These are phyloP conservation scores for Talaromyces marneffei DNA, from an alignment of 2,329 filamentous ascomycete genomes.

Conservation along the genomic window DNA sequence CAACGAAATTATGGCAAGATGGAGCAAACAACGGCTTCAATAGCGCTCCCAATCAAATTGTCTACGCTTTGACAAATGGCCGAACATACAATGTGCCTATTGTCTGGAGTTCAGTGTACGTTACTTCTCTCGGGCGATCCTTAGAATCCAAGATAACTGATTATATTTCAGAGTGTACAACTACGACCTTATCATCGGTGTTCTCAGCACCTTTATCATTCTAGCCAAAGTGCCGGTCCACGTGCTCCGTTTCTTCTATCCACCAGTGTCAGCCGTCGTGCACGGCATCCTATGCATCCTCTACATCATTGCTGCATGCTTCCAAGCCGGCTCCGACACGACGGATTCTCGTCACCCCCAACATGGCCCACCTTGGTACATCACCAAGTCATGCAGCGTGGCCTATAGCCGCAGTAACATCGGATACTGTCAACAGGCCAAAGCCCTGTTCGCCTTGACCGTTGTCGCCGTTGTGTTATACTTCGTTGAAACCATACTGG, in stretches of 20 bases:
- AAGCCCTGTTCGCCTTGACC: slow-evolving; percentile 52
- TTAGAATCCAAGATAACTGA: too few relatives aligned
- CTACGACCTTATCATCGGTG: slow-evolving; percentile 57
- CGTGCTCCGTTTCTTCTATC: slow-evolving; percentile 52
- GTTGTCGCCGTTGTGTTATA: slow-evolving; percentile 52
- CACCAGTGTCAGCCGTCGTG: slow-evolving; percentile 49
- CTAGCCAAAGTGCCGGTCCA: slow-evolving; percentile 54
- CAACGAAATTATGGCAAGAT: slow-evolving; percentile 57
- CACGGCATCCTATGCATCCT: slow-evolving; percentile 48
- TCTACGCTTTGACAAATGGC: slow-evolving; percentile 58
- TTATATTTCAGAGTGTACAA: slow-evolving; percentile 55
- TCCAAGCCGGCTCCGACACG: slow-evolving; percentile 54
- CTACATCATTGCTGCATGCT: slow-evolving; percentile 51
- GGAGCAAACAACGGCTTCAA: slow-evolving; percentile 59
- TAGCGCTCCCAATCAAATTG: slow-evolving; percentile 50
- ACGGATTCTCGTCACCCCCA: slow-evolving; percentile 52
- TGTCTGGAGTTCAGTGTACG: slow-evolving; percentile 58
- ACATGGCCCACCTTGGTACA: slow-evolving; percentile 57
- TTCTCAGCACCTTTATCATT: slow-evolving; percentile 56
- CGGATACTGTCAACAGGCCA: slow-evolving; percentile 56
- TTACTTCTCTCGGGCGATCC: too few relatives aligned
- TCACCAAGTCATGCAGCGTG: slow-evolving; percentile 55
- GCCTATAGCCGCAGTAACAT: slow-evolving; percentile 42
- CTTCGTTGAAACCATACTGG: slow-evolving; percentile 43
- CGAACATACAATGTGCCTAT: slow-evolving; percentile 48